Conservation (phyloP, 2,329 filamentous ascomycete genomes). For the Plenodomus biglobosus region DNA sequence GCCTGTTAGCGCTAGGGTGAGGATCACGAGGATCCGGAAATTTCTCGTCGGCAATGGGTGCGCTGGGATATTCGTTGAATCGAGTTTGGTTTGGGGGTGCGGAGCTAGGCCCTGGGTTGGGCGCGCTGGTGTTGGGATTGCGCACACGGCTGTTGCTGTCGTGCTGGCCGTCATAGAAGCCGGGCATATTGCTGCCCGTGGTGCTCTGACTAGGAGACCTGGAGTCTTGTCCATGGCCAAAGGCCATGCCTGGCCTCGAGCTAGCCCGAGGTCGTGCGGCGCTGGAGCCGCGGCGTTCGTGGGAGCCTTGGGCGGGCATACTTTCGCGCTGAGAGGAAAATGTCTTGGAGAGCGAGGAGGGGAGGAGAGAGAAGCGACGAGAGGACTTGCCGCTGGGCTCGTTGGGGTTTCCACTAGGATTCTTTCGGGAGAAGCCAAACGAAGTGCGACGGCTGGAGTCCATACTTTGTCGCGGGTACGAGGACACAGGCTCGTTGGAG, state of each 20-base stretch:
- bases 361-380: constrained; percentile 55
- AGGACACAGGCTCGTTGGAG: constrained; percentile 55
- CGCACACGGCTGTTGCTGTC: constrained; percentile 32
- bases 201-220: constrained; percentile 51
- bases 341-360: constrained; percentile 52
- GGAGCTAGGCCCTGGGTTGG: constrained; percentile 30
- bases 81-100: constrained; percentile 43
- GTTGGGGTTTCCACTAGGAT: constrained; percentile 39
- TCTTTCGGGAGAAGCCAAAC: constrained; percentile 54
- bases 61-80: constrained; percentile 31
- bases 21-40: constrained; percentile 38
- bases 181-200: constrained; percentile 47
- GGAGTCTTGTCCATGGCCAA: constrained; percentile 46
- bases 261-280: constrained; percentile 29
- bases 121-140: constrained; percentile 10
- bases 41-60: constrained; percentile 40
- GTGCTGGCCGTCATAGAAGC: constrained; percentile 47
- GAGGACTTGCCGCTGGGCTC: constrained; percentile 44
- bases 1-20: constrained; percentile 32
- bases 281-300: constrained; percentile 39
- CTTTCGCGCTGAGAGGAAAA: constrained; percentile 45
- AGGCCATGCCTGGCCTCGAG: constrained; percentile 46
- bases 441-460: constrained; percentile 54
- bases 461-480: constrained; percentile 47
- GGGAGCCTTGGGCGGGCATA: constrained; percentile 33